Evolutionary conservation across 257 asterid species (phyloP).

Genomic region (Solanum appendiculatum): DNA sequence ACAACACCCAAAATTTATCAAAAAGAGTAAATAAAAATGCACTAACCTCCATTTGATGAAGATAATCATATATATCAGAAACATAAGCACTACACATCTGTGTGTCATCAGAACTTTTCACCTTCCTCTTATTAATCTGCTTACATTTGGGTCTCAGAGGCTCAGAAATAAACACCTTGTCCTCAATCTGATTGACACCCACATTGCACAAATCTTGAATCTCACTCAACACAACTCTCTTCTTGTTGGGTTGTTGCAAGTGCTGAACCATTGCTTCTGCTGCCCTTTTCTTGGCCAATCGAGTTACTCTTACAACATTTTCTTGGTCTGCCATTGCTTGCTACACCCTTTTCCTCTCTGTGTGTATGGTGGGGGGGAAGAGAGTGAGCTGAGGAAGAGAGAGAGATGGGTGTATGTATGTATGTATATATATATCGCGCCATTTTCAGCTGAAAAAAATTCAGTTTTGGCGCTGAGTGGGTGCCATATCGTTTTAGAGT

Average conservation of each 20-base stretch:
- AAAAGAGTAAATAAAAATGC: neutral
- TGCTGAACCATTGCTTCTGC: slow-evolving; percentile 9
- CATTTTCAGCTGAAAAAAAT: neutral
- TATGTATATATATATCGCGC: neutral
- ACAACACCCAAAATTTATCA: neutral
- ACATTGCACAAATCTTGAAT: neutral
- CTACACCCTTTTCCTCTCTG: neutral
- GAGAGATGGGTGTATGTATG: neutral
- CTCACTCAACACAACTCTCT: slow-evolving; percentile 15
- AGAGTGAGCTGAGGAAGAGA: neutral
- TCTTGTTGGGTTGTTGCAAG: neutral
- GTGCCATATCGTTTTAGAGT: neutral
- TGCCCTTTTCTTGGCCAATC: slow-evolving; percentile 13
- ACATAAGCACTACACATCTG: slow-evolving; percentile 16
- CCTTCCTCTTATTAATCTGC: neutral
- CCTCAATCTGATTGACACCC: neutral
- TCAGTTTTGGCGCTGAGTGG: neutral
- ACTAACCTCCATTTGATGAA: slow-evolving; percentile 12
- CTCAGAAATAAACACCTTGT: neutral
- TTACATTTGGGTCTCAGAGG: neutral
- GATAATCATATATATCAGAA: slow-evolving; percentile 9
- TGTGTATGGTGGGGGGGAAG: neutral
- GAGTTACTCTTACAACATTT: slow-evolving; percentile 5
- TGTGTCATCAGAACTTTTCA: slow-evolving; percentile 3
- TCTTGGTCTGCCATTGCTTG: slow-evolving; percentile 7